Conservation (phyloP, 148 eudicot species). For the Hydrangea macrophylla region DNA sequence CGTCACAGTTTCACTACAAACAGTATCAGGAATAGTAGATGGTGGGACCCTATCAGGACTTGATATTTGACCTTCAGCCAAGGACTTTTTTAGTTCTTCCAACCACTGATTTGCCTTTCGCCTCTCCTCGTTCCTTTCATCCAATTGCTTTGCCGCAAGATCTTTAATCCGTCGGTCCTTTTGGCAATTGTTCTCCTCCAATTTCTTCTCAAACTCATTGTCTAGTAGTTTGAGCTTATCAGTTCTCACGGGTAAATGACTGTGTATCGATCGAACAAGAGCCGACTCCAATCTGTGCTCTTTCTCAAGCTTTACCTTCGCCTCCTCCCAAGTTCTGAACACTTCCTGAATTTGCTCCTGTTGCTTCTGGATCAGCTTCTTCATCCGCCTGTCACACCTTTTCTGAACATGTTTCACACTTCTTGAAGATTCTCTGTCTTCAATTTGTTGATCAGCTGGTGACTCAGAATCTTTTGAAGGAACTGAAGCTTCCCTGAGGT, state of each 20-base stretch:
- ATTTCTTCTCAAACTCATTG: slow-evolving; percentile 31
- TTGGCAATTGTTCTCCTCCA: slow-evolving; percentile 33
- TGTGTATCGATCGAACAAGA: slow-evolving; percentile 33
- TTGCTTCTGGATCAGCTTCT: slow-evolving; percentile 37
- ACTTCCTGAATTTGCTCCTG: slow-evolving; percentile 41
- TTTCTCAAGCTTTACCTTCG: slow-evolving; percentile 33
- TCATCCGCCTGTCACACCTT: slow-evolving; percentile 34
- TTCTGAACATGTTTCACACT: slow-evolving; percentile 24
- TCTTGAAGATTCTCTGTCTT: slow-evolving; percentile 14
- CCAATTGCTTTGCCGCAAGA: slow-evolving; percentile 41
- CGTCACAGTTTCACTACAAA: slow-evolving; percentile 8
- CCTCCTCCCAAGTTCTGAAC: slow-evolving; percentile 32
- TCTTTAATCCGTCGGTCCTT: slow-evolving; percentile 32
- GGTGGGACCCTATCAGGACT: slow-evolving; percentile 10
- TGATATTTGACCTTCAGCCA: slow-evolving; percentile 13
- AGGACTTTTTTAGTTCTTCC: slow-evolving; percentile 29
- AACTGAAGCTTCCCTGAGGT: slow-evolving; percentile 17
- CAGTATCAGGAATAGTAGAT: not conserved
- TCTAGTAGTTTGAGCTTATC: slow-evolving; percentile 44
- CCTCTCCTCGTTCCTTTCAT: slow-evolving; percentile 35
- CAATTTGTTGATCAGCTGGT: slow-evolving; percentile 16
- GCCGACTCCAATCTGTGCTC: slow-evolving; percentile 33
- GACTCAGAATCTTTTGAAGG: slow-evolving; percentile 12
- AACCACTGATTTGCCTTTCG: slow-evolving; percentile 30
- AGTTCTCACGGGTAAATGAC: slow-evolving; percentile 24